These are phyloP conservation scores for Coemansia sp. DNA, from an alignment of 371 early-diverging fungal genomes.

Conservation along the genomic window DNA sequence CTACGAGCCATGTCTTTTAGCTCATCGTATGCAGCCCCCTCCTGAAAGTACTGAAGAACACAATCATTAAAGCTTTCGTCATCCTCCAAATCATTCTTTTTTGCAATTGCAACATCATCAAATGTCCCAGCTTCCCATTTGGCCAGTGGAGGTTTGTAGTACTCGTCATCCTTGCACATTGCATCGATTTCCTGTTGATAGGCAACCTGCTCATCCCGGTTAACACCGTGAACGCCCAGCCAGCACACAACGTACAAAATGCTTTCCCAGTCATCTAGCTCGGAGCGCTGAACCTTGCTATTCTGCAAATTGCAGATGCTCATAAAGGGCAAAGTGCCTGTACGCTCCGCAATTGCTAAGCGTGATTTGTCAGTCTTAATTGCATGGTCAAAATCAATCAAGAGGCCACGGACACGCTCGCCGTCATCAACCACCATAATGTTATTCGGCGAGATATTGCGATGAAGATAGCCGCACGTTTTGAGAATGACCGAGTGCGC, in stretches of 20 bases:
- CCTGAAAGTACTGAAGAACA: background rate
- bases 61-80: background rate
- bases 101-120: background rate
- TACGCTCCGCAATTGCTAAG: background rate
- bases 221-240: conserved; percentile 15
- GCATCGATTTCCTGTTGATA: background rate
- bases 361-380: background rate
- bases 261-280: conserved; percentile 24
- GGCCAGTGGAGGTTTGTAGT: background rate
- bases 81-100: background rate
- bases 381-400: conserved; percentile 26
- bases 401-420: conserved; percentile 10
- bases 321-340: conserved; percentile 21
- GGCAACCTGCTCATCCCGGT: background rate
- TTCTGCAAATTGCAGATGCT: conserved; percentile 13
- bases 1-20: background rate
- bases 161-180: background rate
- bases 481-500: conserved; percentile 13
- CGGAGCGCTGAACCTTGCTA: background rate
- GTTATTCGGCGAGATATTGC: conserved; percentile 24
- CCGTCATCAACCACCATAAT: conserved; percentile 13
- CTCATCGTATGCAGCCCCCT: background rate
- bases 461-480: conserved; percentile 16
- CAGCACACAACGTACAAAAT: conserved; percentile 27
- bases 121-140: background rate